Evolutionary conservation across 2,329 filamentous ascomycete genomes (phyloP).

Genomic region (Leptographium galeiforme): DNA sequence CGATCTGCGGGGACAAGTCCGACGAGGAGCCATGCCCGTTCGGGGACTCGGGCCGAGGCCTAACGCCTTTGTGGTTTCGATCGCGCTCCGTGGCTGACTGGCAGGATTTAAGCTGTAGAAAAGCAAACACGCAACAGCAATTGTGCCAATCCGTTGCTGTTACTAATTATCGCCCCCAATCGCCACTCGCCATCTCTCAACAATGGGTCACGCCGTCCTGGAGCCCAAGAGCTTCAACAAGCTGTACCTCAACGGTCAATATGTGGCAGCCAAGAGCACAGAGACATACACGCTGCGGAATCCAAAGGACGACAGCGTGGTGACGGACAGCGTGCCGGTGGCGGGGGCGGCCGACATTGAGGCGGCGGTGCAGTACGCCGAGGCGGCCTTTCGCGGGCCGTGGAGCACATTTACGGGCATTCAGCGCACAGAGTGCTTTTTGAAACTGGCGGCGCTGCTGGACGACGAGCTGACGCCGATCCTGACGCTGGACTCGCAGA

Average conservation of each 20-base stretch:
- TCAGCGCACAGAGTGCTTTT: not conserved
- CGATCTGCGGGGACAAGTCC: not conserved
- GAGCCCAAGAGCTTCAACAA: not conserved
- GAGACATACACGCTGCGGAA: not conserved
- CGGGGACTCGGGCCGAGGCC: not conserved
- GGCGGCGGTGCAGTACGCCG: not conserved
- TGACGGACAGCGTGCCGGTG: not conserved
- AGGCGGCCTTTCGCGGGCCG: not conserved
- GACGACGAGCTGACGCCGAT: not conserved
- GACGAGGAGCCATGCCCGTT: not conserved
- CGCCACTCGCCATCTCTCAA: not conserved
- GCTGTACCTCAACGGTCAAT: not conserved
- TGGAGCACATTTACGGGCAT: not conserved
- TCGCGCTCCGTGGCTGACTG: no score
- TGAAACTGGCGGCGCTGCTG: not conserved
- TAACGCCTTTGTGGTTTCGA: no score
- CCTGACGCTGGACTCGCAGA: constrained; percentile 32
- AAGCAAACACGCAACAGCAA: not conserved
- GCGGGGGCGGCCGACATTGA: not conserved
- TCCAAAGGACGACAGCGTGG: not conserved
- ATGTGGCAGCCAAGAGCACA: not conserved
- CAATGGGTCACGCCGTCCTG: not conserved
- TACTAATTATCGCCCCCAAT: no score
- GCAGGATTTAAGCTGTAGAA: not conserved
- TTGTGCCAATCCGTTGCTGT: no score